Conservation (phyloP, 1,284 basidiomycete species). For the Pyrrhoderma noxium region DNA sequence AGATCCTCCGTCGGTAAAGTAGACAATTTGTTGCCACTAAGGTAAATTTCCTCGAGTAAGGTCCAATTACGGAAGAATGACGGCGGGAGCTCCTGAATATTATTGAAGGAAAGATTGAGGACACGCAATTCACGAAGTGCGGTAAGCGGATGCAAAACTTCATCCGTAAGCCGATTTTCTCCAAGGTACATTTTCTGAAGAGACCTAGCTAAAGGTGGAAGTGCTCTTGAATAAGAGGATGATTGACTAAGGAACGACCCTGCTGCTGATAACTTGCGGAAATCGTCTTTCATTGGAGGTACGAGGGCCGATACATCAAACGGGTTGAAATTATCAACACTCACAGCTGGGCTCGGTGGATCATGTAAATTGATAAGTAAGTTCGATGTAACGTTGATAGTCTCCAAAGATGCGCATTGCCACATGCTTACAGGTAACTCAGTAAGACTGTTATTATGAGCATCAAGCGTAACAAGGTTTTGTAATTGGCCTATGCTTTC, state of each 20-base stretch:
- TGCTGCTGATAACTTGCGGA: constrained; percentile 41
- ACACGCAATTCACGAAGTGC: constrained; percentile 72
- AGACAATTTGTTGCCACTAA: constrained; percentile 91
- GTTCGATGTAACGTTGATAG: constrained; percentile 89
- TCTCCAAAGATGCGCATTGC: constrained; percentile 71
- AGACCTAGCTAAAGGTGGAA: constrained; percentile 66
- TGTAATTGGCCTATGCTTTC: constrained; percentile 71
- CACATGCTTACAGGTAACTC: constrained; percentile 76
- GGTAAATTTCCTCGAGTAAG: constrained; percentile 79
- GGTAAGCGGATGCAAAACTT: constrained; percentile 69
- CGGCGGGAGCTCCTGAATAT: constrained; percentile 84
- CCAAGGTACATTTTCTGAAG: constrained; percentile 79
- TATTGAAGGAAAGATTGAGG: constrained; percentile 94
- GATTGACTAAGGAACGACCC: constrained; percentile 25
- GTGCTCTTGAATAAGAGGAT: constrained; percentile 23
- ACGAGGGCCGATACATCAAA: constrained; percentile 3
- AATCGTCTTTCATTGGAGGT: constrained; percentile 16
- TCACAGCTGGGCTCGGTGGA: constrained; percentile 34
- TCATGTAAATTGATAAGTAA: constrained; percentile 71
- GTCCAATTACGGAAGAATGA: constrained; percentile 68
- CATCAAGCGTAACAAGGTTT: constrained; percentile 74
- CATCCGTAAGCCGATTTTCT: constrained; percentile 86
- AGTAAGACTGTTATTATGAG: constrained; percentile 88
- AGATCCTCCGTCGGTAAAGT: constrained; percentile 87
- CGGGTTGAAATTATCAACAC: constrained; percentile 7